phyloP scores from a whole-genome alignment of 306 rosid species.

The Geum urbanum region DNA sequence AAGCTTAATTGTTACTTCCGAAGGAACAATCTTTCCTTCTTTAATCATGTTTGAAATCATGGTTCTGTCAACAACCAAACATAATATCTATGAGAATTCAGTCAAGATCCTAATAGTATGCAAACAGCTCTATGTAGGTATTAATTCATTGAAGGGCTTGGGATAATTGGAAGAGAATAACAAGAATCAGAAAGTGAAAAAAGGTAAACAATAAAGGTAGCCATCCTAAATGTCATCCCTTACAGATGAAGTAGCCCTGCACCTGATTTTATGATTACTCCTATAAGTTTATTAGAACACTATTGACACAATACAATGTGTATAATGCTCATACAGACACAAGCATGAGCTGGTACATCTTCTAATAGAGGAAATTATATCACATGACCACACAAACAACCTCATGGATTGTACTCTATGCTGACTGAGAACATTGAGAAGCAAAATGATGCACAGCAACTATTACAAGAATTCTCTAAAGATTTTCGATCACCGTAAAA shows the following conservation, averaged over 20 bases:
- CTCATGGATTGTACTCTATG: too few species aligned
- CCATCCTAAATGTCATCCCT: neutral
- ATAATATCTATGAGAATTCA: slow-evolving; percentile 17
- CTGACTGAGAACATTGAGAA: neutral
- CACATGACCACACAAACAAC: neutral
- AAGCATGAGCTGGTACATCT: too few species aligned
- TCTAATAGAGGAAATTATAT: neutral
- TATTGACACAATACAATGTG: too few species aligned
- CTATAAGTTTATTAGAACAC: too few species aligned
- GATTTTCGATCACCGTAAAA: too few species aligned
- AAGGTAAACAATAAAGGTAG: neutral
- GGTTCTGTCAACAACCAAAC: slow-evolving; percentile 49
- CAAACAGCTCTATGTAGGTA: neutral
- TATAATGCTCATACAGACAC: too few species aligned
- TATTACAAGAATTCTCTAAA: neutral
- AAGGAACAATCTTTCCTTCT: slow-evolving; percentile 95
- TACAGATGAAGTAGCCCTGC: neutral
- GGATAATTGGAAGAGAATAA: neutral
- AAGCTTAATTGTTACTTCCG: slow-evolving; percentile 92
- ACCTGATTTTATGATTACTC: neutral
- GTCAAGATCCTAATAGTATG: neutral
- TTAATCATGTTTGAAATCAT: slow-evolving; percentile 93
- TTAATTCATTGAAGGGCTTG: neutral
- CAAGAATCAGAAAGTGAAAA: neutral
- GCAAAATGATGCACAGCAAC: neutral